Evolutionary conservation across 2,329 filamentous ascomycete genomes (phyloP).

Genomic region (Sarocladiaceae sp.): DNA sequence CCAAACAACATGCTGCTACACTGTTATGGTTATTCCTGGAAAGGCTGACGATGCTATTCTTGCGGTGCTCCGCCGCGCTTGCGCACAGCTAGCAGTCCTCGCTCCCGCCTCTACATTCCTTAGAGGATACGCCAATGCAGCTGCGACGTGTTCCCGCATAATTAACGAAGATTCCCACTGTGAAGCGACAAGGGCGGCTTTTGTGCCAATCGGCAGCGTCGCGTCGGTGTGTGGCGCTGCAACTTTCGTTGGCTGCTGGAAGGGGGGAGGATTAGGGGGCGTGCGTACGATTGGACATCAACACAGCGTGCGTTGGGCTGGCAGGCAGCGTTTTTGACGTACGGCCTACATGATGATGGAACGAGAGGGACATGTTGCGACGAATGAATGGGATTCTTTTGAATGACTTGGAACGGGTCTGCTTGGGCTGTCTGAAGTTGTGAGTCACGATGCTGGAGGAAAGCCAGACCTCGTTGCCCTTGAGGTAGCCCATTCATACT

Average conservation of each 20-base stretch:
- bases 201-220: constrained; percentile 21
- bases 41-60: background rate
- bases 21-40: background rate
- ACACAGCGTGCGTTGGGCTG: constrained; percentile 21
- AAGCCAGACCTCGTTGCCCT: too few species aligned
- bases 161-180: background rate
- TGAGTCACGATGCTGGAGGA: constrained; percentile 6
- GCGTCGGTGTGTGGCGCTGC: constrained; percentile 6
- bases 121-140: constrained; percentile 4
- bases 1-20: background rate
- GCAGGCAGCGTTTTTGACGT: too few species aligned
- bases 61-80: background rate
- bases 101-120: too few species aligned
- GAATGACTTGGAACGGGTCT: background rate
- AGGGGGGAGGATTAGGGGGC: constrained; percentile 12
- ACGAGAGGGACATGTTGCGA: background rate
- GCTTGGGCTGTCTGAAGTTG: background rate
- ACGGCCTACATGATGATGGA: constrained; percentile 18
- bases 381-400: background rate
- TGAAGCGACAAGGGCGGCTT: background rate
- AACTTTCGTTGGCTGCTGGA: background rate
- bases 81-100: background rate
- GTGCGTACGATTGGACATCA: constrained; percentile 23
- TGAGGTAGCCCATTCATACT: too few species aligned
- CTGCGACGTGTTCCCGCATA: constrained; percentile 9